Percentiles rank a stretch among this genome's conserved stretches.
These are phyloP conservation scores for Gynandropsis gynandra DNA, from an alignment of 345 rosid species.

Conservation along the genomic window DNA sequence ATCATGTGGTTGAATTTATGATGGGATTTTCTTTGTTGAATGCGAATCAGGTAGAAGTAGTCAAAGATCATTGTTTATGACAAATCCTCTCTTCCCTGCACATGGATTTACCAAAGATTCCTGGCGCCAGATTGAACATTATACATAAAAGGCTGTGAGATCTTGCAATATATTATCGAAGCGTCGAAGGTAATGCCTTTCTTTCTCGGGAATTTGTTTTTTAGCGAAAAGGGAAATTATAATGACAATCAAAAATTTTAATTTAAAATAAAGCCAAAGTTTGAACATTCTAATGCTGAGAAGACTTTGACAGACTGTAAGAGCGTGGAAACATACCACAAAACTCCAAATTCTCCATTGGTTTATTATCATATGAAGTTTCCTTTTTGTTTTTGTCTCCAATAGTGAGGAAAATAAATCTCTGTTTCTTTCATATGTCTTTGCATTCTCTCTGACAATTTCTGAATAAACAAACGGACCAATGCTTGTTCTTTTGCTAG, in stretches of 20 bases:
- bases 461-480: slow-evolving; percentile 23
- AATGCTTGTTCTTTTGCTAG: slow-evolving; percentile 27
- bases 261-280: not conserved
- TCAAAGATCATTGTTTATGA: slow-evolving; percentile 11
- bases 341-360: slow-evolving; percentile 31
- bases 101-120: slow-evolving; percentile 33
- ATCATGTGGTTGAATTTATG: not conserved
- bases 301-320: slow-evolving; percentile 46
- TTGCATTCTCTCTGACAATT: slow-evolving; percentile 17
- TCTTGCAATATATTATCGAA: slow-evolving; percentile 5
- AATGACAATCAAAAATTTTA: no score
- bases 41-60: slow-evolving; percentile 21
- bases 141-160: slow-evolving; percentile 25
- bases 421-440: slow-evolving; percentile 13
- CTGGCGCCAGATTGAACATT: slow-evolving; percentile 35
- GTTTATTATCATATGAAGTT: slow-evolving; percentile 19
- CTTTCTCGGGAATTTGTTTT: slow-evolving; percentile 6
- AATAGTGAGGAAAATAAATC: slow-evolving; percentile 17
- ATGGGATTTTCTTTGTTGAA: slow-evolving; percentile 8
- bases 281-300: slow-evolving; percentile 14
- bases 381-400: slow-evolving; percentile 28
- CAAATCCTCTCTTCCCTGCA: slow-evolving; percentile 19
- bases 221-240: slow-evolving; percentile 2
- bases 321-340: slow-evolving; percentile 37
- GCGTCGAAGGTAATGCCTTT: slow-evolving; percentile 24